Conservation (phyloP, 1,139 yeast genomes). For the Pichia sp. region DNA sequence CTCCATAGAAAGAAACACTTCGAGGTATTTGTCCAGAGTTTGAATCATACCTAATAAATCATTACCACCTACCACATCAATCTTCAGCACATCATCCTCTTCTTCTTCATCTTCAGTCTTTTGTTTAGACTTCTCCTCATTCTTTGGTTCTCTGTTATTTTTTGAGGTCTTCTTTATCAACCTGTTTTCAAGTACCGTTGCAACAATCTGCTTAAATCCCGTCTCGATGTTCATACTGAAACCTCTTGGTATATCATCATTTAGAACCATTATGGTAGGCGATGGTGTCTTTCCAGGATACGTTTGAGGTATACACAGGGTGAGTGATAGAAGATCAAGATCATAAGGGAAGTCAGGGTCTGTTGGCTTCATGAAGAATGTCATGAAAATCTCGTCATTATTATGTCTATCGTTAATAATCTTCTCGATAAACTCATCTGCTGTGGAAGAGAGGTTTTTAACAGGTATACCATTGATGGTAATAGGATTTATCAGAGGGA, state of each 20-base stretch:
- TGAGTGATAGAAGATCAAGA: conserved; percentile 42
- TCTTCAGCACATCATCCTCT: conserved; percentile 16
- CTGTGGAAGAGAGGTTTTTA: conserved; percentile 13
- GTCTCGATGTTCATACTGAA: conserved; percentile 57
- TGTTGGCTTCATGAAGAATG: conserved; percentile 39
- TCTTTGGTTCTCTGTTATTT: conserved; percentile 9
- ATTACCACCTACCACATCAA: conserved; percentile 34
- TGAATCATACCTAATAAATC: conserved; percentile 47
- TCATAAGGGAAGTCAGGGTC: conserved; percentile 76
- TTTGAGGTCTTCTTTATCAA: background rate
- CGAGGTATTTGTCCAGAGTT: conserved; percentile 53
- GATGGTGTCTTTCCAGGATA: conserved; percentile 39
- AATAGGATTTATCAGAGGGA: conserved; percentile 14
- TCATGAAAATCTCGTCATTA: conserved; percentile 20
- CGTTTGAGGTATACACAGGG: conserved; percentile 45
- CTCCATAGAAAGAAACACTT: conserved; percentile 48
- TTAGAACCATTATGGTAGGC: conserved; percentile 48
- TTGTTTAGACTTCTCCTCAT: conserved; percentile 1
- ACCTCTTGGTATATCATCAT: conserved; percentile 68
- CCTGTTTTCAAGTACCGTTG: conserved; percentile 29
- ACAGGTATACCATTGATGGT: conserved; percentile 25
- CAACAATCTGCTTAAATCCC: conserved; percentile 51
- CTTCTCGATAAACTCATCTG: conserved; percentile 15
- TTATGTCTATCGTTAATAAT: conserved; percentile 13
- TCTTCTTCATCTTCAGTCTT: conserved; percentile 14